Evolutionary conservation across 2,329 filamentous ascomycete species (phyloP).

Genomic region (Didymella keratinophila): DNA sequence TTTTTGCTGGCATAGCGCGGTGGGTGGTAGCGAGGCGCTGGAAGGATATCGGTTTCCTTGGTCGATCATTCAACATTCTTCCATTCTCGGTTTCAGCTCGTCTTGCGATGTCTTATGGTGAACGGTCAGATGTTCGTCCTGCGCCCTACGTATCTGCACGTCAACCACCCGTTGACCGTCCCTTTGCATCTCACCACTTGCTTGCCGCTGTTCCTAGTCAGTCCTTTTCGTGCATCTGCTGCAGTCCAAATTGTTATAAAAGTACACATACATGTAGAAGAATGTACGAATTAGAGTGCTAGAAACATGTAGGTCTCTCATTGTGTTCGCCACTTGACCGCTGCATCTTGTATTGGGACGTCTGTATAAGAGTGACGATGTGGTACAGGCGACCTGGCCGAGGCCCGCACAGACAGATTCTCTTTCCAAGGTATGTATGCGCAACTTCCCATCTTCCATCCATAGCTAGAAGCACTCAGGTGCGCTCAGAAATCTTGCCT

Average conservation of each 20-base stretch:
- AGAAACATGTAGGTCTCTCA: neutral
- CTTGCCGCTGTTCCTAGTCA: constrained; percentile 6
- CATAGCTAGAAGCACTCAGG: neutral
- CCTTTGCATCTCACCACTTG: constrained; percentile 12
- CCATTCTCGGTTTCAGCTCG: constrained; percentile 15
- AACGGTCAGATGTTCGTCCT: constrained; percentile 9
- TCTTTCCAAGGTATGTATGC: neutral
- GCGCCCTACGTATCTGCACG: neutral
- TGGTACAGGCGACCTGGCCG: neutral
- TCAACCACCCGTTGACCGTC: neutral
- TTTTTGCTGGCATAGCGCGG: constrained; percentile 25
- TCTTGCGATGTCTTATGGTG: constrained; percentile 15
- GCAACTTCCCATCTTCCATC: neutral
- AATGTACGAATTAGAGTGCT: constrained; percentile 10
- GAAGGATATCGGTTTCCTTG: constrained; percentile 22
- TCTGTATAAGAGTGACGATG: too few species aligned
- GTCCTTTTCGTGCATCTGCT: constrained; percentile 7
- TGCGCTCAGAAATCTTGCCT: neutral
- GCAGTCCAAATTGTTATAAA: constrained; percentile 15
- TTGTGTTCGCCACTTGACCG: neutral
- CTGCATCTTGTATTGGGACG: neutral
- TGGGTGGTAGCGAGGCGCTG: constrained; percentile 25
- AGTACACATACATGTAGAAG: constrained; percentile 17
- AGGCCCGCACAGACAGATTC: neutral
- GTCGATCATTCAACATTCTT: constrained; percentile 22